Conservation (phyloP, 2,329 filamentous ascomycete species). For the Aureobasidium sp. region DNA sequence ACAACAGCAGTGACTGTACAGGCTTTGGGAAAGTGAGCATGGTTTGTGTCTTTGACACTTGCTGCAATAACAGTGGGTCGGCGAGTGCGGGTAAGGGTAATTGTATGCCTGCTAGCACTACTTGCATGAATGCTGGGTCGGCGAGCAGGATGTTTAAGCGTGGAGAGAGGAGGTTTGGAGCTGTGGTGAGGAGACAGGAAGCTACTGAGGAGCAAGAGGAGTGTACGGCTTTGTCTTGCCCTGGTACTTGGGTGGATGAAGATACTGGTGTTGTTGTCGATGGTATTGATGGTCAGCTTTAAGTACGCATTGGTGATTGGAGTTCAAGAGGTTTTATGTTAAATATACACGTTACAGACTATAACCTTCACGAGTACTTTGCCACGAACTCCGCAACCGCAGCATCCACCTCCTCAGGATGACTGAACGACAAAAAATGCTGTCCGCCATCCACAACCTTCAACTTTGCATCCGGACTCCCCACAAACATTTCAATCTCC, state of each 20-base stretch:
- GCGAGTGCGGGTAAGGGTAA: not conserved
- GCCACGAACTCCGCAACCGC: constrained; percentile 22
- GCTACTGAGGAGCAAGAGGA: not conserved
- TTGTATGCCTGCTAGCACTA: not conserved
- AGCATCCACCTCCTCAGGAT: constrained; percentile 23
- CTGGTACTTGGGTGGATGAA: not conserved
- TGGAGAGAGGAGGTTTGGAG: not conserved
- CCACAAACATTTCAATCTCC: constrained; percentile 41
- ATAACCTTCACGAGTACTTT: too few species aligned
- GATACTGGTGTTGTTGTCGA: not conserved
- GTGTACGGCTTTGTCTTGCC: not conserved
- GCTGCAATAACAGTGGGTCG: not conserved
- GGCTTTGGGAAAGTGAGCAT: not conserved
- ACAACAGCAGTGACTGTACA: not conserved
- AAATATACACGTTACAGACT: too few species aligned
- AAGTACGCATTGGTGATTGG: too few species aligned
- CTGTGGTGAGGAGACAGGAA: not conserved
- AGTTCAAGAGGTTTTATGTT: too few species aligned
- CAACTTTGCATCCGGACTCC: constrained; percentile 20
- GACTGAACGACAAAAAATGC: not conserved
- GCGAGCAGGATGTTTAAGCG: not conserved
- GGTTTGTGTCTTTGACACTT: not conserved
- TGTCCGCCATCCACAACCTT: not conserved
- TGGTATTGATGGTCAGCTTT: not conserved
- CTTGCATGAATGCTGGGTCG: not conserved